phyloP scores from a whole-genome alignment of 306 rosid genomes.

The Prunus dulcis region DNA sequence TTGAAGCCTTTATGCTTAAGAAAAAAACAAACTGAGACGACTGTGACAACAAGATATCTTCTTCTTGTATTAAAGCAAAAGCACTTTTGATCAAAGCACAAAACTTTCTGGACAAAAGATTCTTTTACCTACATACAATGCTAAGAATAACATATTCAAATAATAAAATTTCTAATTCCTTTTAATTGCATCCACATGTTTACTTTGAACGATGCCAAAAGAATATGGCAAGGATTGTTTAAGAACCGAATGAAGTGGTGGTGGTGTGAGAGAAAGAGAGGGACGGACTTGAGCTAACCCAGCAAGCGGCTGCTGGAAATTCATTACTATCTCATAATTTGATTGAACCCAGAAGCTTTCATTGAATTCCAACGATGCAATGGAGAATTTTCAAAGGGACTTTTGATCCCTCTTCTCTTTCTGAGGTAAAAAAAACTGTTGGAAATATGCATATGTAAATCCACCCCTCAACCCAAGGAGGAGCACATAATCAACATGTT shows the following conservation, averaged over 20 bases:
- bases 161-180: neutral
- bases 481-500: neutral
- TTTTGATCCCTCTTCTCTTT: neutral
- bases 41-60: neutral
- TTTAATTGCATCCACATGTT: neutral
- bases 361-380: neutral
- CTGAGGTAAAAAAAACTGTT: neutral
- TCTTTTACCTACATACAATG: neutral
- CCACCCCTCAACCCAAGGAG: neutral
- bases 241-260: no score
- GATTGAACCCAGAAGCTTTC: slow-evolving; percentile 4
- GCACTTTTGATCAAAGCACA: neutral
- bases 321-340: neutral
- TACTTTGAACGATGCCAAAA: no score
- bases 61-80: neutral
- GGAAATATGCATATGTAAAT: neutral
- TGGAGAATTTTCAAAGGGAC: neutral
- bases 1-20: slow-evolving; percentile 7
- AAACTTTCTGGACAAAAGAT: neutral
- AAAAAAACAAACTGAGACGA: neutral
- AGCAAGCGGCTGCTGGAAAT: neutral
- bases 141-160: neutral
- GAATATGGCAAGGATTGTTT: no score
- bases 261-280: neutral
- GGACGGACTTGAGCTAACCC: neutral